Percentiles rank a stretch among this genome's conserved stretches.
Conservation (phyloP, 805 yeast species). For the Cephaloascus albidus region DNA sequence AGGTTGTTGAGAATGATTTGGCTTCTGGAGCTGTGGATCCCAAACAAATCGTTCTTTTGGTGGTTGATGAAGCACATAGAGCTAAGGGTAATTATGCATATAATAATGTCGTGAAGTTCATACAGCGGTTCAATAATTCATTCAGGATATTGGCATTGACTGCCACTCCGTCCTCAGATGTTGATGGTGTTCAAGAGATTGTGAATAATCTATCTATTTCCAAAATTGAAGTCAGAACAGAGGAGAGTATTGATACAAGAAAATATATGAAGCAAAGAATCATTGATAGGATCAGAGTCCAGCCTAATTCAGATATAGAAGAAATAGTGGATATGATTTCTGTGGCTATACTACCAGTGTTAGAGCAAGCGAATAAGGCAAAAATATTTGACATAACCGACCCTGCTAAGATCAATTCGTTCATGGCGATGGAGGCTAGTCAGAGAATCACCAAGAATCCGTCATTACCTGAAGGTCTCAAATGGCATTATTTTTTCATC, state of each 20-base stretch:
- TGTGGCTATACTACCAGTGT: constrained; percentile 58
- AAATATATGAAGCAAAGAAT: constrained; percentile 66
- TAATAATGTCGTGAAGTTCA: constrained; percentile 65
- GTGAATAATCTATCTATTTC: constrained; percentile 68
- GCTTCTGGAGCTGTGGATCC: constrained; percentile 70
- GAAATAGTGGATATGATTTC: constrained; percentile 46
- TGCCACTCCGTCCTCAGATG: constrained; percentile 90
- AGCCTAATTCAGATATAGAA: constrained; percentile 41
- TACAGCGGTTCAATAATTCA: constrained; percentile 53
- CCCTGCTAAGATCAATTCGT: constrained; percentile 61
- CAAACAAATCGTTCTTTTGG: constrained; percentile 60
- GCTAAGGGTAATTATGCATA: constrained; percentile 89
- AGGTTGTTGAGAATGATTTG: constrained; percentile 88
- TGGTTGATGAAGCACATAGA: constrained; percentile 93
- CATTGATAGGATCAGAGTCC: constrained; percentile 51
- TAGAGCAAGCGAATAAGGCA: constrained; percentile 53
- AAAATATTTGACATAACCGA: constrained; percentile 58
- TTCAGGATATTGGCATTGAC: constrained; percentile 80
- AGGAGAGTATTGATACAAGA: constrained; percentile 69
- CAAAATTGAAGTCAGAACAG: constrained; percentile 77
- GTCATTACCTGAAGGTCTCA: constrained; percentile 52
- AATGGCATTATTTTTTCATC: constrained; percentile 62
- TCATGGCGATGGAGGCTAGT: constrained; percentile 61
- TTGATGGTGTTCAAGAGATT: constrained; percentile 82
- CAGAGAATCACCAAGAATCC: constrained; percentile 47